Conservation (phyloP, 305 asterid species). For the Lippia alba region DNA sequence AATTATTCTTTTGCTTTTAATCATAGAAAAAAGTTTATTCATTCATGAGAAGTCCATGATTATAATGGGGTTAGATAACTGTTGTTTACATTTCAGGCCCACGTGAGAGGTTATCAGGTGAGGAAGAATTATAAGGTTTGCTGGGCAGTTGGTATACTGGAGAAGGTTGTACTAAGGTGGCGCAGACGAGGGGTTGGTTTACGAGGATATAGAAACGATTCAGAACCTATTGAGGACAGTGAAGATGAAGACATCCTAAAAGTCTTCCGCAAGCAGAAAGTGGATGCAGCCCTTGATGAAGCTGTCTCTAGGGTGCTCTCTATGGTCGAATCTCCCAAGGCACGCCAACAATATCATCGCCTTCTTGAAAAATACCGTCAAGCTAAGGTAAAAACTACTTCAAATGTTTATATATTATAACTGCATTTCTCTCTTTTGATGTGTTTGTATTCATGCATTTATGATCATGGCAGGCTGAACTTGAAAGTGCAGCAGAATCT, state of each 20-base stretch:
- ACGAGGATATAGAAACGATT: slow-evolving; percentile 75
- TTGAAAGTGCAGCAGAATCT: slow-evolving; percentile 40
- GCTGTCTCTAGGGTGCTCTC: slow-evolving; percentile 92
- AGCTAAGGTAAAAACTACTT: slow-evolving; percentile 65
- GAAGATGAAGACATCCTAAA: slow-evolving; percentile 84
- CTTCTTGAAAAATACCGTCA: slow-evolving; percentile 75
- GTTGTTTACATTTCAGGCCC: slow-evolving; percentile 69
- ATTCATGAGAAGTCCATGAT: neutral
- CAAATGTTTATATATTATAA: too few relatives aligned
- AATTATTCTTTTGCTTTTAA: neutral
- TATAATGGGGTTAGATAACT: neutral
- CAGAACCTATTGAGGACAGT: slow-evolving; percentile 56
- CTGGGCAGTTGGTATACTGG: slow-evolving; percentile 96
- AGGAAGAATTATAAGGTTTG: slow-evolving; percentile 78
- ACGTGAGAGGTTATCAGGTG: slow-evolving; percentile 94
- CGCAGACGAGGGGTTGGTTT: slow-evolving; percentile 84
- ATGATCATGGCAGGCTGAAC: slow-evolving; percentile 71
- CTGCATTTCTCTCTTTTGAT: neutral
- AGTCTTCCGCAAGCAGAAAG: slow-evolving; percentile 87
- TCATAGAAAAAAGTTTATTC: neutral
- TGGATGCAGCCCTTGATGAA: slow-evolving; percentile 79
- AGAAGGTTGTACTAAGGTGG: slow-evolving; percentile 92
- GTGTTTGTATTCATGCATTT: neutral
- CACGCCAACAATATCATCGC: slow-evolving; percentile 91
- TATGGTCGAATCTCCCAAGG: slow-evolving; percentile 83